phyloP scores from a whole-genome alignment of 495 filamentous ascomycete species.

The Pseudevernia furfuracea region DNA sequence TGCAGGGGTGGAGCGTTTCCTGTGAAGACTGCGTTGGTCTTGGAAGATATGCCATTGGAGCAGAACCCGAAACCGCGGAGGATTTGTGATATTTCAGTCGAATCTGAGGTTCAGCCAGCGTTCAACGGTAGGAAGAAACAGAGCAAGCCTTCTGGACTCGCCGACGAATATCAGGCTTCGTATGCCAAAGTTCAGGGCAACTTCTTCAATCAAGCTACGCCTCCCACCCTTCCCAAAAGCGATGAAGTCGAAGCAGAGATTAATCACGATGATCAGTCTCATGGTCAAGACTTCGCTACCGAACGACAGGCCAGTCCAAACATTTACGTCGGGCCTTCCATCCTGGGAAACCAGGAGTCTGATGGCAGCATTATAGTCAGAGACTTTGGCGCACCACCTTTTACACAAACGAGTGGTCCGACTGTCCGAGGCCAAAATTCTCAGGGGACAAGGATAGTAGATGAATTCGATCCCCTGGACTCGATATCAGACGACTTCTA shows the following conservation, averaged over 20 bases:
- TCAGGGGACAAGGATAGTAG: not conserved
- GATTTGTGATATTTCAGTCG: not conserved
- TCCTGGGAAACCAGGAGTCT: not conserved
- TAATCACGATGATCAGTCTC: not conserved
- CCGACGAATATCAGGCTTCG: slow-evolving; percentile 2
- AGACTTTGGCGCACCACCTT: slow-evolving; percentile 9
- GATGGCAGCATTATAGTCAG: not conserved
- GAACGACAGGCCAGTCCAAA: not conserved
- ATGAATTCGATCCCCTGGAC: not conserved
- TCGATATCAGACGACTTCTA: not conserved
- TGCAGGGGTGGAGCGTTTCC: not conserved
- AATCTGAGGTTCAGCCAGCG: not conserved
- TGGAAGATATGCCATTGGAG: not conserved
- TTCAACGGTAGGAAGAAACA: not conserved
- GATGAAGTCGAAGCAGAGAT: not conserved
- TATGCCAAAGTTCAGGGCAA: not conserved
- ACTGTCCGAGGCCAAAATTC: not conserved
- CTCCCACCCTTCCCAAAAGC: not conserved
- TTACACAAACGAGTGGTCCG: not conserved
- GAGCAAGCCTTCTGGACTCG: not conserved
- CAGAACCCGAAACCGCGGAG: not conserved
- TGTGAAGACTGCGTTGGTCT: not conserved
- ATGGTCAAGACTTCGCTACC: not conserved
- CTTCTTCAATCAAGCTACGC: not conserved
- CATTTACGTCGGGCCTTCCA: not conserved